Base-by-base conservation (phyloP, 371 early-diverging fungal genomes). In the Haplosporangium sp. region DNA sequence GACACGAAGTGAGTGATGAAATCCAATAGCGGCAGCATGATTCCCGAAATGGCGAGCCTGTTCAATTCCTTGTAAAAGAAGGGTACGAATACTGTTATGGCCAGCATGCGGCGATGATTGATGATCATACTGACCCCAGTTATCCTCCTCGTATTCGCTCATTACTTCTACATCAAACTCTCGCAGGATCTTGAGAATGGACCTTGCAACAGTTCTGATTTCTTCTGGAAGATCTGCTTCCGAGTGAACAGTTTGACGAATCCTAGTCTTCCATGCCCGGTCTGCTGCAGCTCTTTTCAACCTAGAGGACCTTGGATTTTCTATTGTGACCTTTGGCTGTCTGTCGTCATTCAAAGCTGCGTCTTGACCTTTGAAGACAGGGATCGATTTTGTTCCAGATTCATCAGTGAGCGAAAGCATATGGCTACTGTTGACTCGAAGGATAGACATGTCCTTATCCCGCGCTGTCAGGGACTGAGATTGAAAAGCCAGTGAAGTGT, bases 151-250 rank as follows among this genome's bases (percentile, higher is more conserved):
- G 37, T 61, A 11, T 6, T 37, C 71, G 38, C 61, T 35, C 5
- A 55, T 35, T 11, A 70, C 35, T 6, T 50, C 48, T 34, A 84
- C 7, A 56, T 84, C 84, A 67, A 76, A 81, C 55, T 84, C 84
- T 4, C 82, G 65, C 1, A 84, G 67, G 17, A 84, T 63, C 61
- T 71, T 71, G 64, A 84, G 76, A 48, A 84, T 67, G 2, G 84
- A 76, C 34, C 76, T 57, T 2, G 79, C 84, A 3, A 84, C 74
- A 0, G 76, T 84, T 20, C 57, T 55, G 20, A 79, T 58, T 17
- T 84, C 84, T 37, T 84, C 84, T 4, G 84, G 74, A 52, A 84
- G 38, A 40, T 81, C 82, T 2, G 65, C 64, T 19, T 81, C 82
- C 4, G 75, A 81, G 35, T 65, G 71, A n/a, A 81, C 72, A 6